Conservation (phyloP, 352 stramenopile genomes). For the Aphanomyces invadans region DNA sequence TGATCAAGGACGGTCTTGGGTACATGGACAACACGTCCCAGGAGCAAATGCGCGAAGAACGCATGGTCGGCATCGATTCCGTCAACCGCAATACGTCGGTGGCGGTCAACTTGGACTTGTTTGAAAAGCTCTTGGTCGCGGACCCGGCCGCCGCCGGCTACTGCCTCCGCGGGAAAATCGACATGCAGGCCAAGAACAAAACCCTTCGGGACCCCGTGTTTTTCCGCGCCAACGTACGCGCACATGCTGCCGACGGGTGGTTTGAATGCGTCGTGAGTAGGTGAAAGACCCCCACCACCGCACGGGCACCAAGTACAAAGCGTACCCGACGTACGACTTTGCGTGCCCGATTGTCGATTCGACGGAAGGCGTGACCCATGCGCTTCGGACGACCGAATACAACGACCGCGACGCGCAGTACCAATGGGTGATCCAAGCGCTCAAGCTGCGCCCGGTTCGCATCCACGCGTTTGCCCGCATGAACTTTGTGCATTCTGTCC, state of each 20-base stretch:
- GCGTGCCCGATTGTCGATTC: conserved; percentile 99
- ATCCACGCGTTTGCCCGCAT: conserved; percentile 96
- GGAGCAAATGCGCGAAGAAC: conserved; percentile 95
- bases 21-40: conserved; percentile 99
- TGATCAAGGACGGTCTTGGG: conserved; percentile 93
- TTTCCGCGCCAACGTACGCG: conserved; percentile 60
- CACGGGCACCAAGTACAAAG: conserved; percentile 95
- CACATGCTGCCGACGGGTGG: neutral
- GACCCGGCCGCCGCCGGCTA: conserved; percentile 65
- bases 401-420: conserved; percentile 99
- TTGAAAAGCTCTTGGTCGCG: conserved; percentile 95
- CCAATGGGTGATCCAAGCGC: conserved; percentile 87
- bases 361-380: conserved; percentile 98
- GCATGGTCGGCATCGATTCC: conserved; percentile 89
- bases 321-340: conserved; percentile 99
- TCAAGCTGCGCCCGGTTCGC: conserved; percentile 77
- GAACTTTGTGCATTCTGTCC: conserved; percentile 99
- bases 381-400: conserved; percentile 98
- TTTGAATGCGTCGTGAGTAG: neutral
- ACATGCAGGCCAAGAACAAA: conserved; percentile 90
- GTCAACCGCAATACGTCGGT: conserved; percentile 82
- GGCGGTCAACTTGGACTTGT: conserved; percentile 88
- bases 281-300: conserved; percentile 72
- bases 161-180: conserved; percentile 90
- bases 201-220: conserved; percentile 84